Evolutionary conservation across 441 rosid genomes (phyloP), one percentile per base, ranked within the genome.

Genomic region (Adansonia grandidieri): DNA sequence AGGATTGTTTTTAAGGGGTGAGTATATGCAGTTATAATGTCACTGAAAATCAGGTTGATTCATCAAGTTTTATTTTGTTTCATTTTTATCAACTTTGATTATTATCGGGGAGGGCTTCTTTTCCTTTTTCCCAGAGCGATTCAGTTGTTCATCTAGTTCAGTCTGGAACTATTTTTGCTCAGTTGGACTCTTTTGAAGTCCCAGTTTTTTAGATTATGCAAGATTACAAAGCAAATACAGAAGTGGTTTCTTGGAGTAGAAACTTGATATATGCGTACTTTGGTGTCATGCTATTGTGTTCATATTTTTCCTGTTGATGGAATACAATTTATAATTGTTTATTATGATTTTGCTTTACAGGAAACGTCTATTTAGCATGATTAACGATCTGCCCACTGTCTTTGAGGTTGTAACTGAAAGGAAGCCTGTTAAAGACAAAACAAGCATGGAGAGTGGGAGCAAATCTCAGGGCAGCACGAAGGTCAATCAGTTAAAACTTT

Each of bases 371-470:
- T 93, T 92, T 84, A 90, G 93, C 91, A 78, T 93, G 81, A 87
- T 89, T 74, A 95, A 95, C 80, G 97, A 93, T 78, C 87, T 88
- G 64, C 97, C 97, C 20, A 91, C 98, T 74, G 90, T 95, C 40
- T 93, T 90, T 78, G 98, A 93, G 81, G 90, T 91, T 66, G 92
- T 95, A 32, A 88, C 96, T 6, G 96, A 88, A 77, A 89, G 91
- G 84, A 90, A 87, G 60, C 83, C 91, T 13, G 75, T 75, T 77
- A 91, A 89, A 85, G 97, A 91, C 68, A 91, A 91, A 79, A 89
- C 94, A 14, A 85, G 82, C 73, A 82, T 83, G 84, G 96, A 91
- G 60, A 81, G 88, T 7, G 90, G 93, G 76, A 91, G 97, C 93
- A 91, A 91, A 85, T 90, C 94, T 40, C 81, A 83, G 83, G 89